Base-by-base conservation (phyloP, 371 early-diverging fungal genomes). In the Dichotomocladium elegans region DNA sequence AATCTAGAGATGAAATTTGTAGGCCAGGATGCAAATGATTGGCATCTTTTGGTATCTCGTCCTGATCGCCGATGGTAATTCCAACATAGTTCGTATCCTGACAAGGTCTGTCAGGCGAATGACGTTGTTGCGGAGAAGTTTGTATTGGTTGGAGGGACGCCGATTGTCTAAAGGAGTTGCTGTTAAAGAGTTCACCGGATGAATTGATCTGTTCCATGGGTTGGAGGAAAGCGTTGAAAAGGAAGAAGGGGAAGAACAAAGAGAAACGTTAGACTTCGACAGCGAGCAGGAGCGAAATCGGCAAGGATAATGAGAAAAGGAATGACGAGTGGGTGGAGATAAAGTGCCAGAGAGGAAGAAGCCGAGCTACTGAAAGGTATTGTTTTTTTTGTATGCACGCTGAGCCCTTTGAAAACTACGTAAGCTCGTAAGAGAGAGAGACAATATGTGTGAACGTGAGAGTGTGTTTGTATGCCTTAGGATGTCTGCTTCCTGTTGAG, bases 41-140 rank as follows among this genome's bases (percentile, higher is more conserved):
- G 12, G 41, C 27, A 35, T 43, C 34, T 27, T 35, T 47, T 30
- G 25, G 49, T 30, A 37, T 27, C 35, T 64, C 60, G 17, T 50
- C 47, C 42, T 61, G 57, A 40, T 64, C 60, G 19, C 44, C 51
- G 33, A 64, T 64, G 19, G 64, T 64, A 11, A 64, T 64, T 12
- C 64, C 64, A 50, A 64, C 57, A 34, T 64, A 64, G 44, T 64
- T 61, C 35, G 66, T 66, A 47, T 66, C 67, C 17, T 66, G 67
- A 8, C n/a, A n/a, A n/a, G n/a, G n/a, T n/a, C n/a, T n/a, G n/a
- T n/a, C n/a, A n/a, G n/a, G n/a, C n/a, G n/a, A n/a, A n/a, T 51
- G 35, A 6, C 6, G 11, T 27, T 44, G 45, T 14, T 43, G 43
- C 4, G 14, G 45, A 10, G 45, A 44, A 6, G 45, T 44, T 44